Evolutionary conservation across 768 basidiomycete genomes (phyloP).

Genomic region (Kockovaella imperatae): DNA sequence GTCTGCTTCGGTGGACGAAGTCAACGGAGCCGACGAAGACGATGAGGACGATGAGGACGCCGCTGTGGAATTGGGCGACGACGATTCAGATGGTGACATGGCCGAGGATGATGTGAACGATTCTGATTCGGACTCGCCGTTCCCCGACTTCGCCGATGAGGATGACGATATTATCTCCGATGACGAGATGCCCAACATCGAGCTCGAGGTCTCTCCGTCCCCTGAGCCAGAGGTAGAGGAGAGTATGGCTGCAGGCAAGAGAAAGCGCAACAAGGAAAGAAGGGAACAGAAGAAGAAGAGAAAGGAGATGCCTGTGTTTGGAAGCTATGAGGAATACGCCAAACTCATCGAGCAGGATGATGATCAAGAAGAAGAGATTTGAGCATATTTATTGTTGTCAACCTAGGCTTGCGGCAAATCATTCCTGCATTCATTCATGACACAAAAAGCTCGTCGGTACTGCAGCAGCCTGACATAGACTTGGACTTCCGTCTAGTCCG

Average conservation of each 20-base stretch:
- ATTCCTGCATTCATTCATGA: no score
- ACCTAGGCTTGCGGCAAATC: no score
- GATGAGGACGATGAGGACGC: constrained; percentile 20
- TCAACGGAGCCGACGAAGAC: constrained; percentile 4
- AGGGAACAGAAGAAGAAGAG: constrained; percentile 54
- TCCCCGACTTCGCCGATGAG: constrained; percentile 35
- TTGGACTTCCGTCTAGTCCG: no score
- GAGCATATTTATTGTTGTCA: no score
- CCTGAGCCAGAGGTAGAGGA: constrained; percentile 33
- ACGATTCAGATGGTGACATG: constrained; percentile 12
- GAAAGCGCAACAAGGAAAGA: constrained; percentile 49
- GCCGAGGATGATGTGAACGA: constrained; percentile 26
- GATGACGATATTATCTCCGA: constrained; percentile 40
- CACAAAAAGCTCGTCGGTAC: no score
- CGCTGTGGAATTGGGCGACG: constrained; percentile 1
- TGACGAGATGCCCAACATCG: constrained; percentile 40
- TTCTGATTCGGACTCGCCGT: constrained; percentile 43
- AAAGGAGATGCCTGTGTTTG: constrained; percentile 49
- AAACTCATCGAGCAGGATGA: constrained; percentile 42
- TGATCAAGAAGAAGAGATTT: constrained; percentile 35
- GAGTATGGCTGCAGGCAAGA: constrained; percentile 44
- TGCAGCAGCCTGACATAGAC: no score
- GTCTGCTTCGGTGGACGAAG: constrained; percentile 31
- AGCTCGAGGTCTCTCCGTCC: constrained; percentile 11
- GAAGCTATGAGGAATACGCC: constrained; percentile 44